Percentiles rank a stretch among this genome's conserved stretches.
phyloP scores from a whole-genome alignment of 2,329 filamentous ascomycete genomes.

The Paecilomyces variotii region DNA sequence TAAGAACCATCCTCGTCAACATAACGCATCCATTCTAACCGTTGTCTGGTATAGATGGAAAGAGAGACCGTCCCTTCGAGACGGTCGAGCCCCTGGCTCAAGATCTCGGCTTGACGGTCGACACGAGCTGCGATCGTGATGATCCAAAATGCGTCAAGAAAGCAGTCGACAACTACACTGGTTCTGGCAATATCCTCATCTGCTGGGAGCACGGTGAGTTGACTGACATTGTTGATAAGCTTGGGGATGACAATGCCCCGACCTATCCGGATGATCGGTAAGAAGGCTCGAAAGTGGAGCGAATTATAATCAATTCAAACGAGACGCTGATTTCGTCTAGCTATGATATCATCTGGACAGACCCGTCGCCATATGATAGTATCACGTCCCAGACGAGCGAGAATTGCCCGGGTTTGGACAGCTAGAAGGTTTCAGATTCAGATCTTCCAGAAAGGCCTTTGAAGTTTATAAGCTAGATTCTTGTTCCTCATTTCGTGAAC shows the following conservation, averaged over 20 bases:
- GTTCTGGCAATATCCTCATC: conserved; percentile 51
- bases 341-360: conserved; percentile 52
- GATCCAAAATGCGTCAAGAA: conserved; percentile 48
- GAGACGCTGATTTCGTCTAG: conserved; percentile 10
- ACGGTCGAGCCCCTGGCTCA: conserved; percentile 51
- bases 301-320: neutral
- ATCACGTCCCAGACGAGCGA: conserved; percentile 44
- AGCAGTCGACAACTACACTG: conserved; percentile 40
- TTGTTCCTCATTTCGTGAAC: no score
- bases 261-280: conserved; percentile 44
- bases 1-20: no score
- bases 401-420: conserved; percentile 48
- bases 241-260: conserved; percentile 45
- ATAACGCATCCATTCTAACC: neutral
- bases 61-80: conserved; percentile 45
- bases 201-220: conserved; percentile 54
- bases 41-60: conserved; percentile 36
- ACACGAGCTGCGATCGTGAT: conserved; percentile 50
- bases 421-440: conserved; percentile 2
- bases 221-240: conserved; percentile 42
- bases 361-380: conserved; percentile 42
- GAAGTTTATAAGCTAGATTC: no score
- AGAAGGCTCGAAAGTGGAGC: conserved; percentile 4
- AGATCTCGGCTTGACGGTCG: conserved; percentile 48
- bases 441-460: no score